Base-by-base conservation (phyloP, 2,329 filamentous ascomycete genomes). In the Claviceps sp. region DNA sequence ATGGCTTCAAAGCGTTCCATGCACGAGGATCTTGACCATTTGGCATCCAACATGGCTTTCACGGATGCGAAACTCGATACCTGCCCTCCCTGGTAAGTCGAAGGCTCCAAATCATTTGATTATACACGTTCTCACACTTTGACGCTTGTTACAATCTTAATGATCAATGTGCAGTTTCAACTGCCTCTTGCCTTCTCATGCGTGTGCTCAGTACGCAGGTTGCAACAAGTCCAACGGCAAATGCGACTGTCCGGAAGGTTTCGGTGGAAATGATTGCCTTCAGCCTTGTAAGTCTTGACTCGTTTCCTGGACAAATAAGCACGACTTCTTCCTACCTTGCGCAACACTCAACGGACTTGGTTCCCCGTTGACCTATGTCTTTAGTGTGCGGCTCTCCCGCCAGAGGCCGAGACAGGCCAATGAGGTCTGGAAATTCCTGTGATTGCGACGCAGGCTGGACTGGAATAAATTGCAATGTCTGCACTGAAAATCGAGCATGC, bases 401-500 rank as follows among this genome's bases (percentile, higher is more conserved):
- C 41, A 84, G 88, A 60, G 90, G 89, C 57, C 77, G 78, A 59
- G 82, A 97, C 61, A 79, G 93, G 59, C 79, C 84, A 22, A 83
- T 87, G 64, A 81, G 93, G 63, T 72, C 81, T 50, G 82, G 80
- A 56, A 76, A 82, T 53, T 72, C 75, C 42, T 98, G 93, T 70
- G 73, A 88, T 43, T 98, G 93, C 67, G 85, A 90, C 63, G 86
- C 95, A 40, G 93, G 93, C 52, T 98, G 93, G 93, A 80, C 80
- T 42, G 93, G 93, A 57, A 91, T 98, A 71, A 98, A 98, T 73
- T 98, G 93, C 79, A 98, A 93, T 62, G 88, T 98, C 52, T 98
- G 93, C 70, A 82, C 85, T 55, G 81, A 82, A 4, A 77, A 97
- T 65, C 74, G 85, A 59, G 90, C 86, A 16, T 98, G 93, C 63